Base-by-base conservation (phyloP, 1,284 basidiomycete species). In the Puccinia polysora region DNA sequence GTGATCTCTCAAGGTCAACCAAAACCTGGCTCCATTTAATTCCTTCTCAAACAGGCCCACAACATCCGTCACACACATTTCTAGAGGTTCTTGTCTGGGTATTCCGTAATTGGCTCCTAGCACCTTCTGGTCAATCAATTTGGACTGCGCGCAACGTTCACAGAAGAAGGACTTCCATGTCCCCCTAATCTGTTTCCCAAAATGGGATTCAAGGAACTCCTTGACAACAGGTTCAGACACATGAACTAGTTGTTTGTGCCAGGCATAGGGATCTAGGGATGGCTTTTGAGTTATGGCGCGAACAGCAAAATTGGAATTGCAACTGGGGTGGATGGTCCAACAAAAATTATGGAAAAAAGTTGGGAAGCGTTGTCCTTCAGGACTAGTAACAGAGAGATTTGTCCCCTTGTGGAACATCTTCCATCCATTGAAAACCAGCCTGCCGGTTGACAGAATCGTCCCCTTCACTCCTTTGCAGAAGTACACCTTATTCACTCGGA, bases 31-130 rank as follows among this genome's bases (percentile, higher is more conserved):
- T 34, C 34, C 34, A 23, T 59, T 32, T 2, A 59, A 23, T 3
- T 59, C 56, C 20, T 38, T n/a, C 2, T 63, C 59, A 63, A 64
- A 34, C 2, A 45, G 62, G 5, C 62, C 62, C 43, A 64, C 40
- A 4, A 64, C 62, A 30, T 49, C 25, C 5, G 45, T 49, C 4
- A 64, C 62, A n/a, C 47, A 25, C 2, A 64, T 23, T 10, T 64
- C 45, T 1, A 64, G 62, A 2, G 25, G 4, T 2, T 50, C 15
- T 2, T 64, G 18, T 10, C 36, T 32, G n/a, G 62, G 47, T 4
- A 64, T 23, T 3, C 28, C 6, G 15, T 43, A 64, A 3, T 15
- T 1, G 8, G 28, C n/a, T n/a, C n/a, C 34, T 7, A 64, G 47
- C 12, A 50, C 36, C 4, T 8, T 18, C 10, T 52, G 2, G 2